Base-by-base conservation (phyloP, 768 basidiomycete species). In the Boletus edulis region DNA sequence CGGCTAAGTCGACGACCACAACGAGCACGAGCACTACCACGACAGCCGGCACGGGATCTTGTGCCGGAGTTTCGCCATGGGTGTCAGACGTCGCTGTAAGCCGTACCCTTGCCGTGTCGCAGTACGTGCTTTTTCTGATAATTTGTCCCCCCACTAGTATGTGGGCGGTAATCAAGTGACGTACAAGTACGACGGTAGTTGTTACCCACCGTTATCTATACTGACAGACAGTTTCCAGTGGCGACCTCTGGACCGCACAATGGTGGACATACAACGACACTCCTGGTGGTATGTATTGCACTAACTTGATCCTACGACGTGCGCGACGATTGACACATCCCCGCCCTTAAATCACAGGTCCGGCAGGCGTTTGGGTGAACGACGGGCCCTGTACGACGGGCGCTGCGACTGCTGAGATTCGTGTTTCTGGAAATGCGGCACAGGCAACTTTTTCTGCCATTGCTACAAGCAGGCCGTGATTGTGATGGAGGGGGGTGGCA, bases 231-330 rank as follows among this genome's bases (percentile, higher is more conserved):
- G 12, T 17, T 35, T 51, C 49, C 46, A 81, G 81, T 50, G 77
- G 78, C 12, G 65, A 80, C 55, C 67, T 81, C 11, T 83, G 81
- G 81, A 75, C 70, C 1, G 79, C 80, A 5, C 63, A 73, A 49
- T 79, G 75, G 73, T 82, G 82, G 81, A 72, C 69, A 11, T 66
- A 78, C 41, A 62, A 65, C 22, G 77, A 80, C 66, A 20, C 62
- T 34, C 73, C 70, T 9, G 67, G 68, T 3, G 72, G 74, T 70
- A 49, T 14, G 65, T 64, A 17, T 11, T 12, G 17, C 4, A 29
- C n/a, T 4, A 12, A 34, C 10, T 11, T 15, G 17, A 20, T 43
- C 18, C 29, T 10, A 5, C 22, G 12, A 18, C 6, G 15, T n/a
- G 24, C 15, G 5, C 34, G 22, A 24, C 8, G 8, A 27, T 29